Evolutionary conservation across 768 basidiomycete genomes (phyloP).

Genomic region (Boletus fagicola): DNA sequence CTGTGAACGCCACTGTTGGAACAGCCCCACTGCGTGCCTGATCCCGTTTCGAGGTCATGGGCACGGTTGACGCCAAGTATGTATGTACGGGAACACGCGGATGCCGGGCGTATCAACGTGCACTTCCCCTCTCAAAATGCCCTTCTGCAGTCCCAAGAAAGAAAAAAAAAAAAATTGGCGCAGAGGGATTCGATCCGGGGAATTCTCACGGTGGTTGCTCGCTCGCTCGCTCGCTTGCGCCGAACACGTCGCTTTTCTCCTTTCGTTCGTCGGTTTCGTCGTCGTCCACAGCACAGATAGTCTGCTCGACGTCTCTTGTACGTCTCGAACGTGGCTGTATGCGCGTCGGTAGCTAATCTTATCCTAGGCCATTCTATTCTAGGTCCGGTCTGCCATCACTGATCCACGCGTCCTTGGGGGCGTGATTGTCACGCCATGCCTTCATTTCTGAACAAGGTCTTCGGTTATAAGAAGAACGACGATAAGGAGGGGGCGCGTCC

Average conservation of each 20-base stretch:
- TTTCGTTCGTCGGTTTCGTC: neutral
- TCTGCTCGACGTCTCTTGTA: slow-evolving; percentile 3
- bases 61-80: neutral
- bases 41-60: neutral
- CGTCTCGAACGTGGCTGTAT: neutral
- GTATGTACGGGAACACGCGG: neutral
- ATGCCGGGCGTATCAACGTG: neutral
- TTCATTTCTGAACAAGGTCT: slow-evolving; percentile 75
- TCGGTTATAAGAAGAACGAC: slow-evolving; percentile 69
- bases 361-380: neutral
- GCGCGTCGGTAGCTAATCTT: slow-evolving; percentile 7
- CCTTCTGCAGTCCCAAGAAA: neutral
- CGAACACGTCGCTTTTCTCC: neutral
- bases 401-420: slow-evolving; percentile 12
- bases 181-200: neutral
- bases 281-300: neutral
- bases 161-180: neutral
- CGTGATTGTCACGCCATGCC: slow-evolving; percentile 40
- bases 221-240: neutral
- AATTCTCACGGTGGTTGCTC: slow-evolving; percentile 17
- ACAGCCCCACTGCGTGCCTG: slow-evolving; percentile 31
- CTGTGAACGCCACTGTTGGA: neutral
- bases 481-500: slow-evolving; percentile 39
- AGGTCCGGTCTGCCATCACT: slow-evolving; percentile 10
- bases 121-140: neutral